Percentiles rank a stretch among this genome's conserved stretches.
phyloP scores from a whole-genome alignment of 2,329 filamentous ascomycete species.

The Sarocladiaceae sp. region DNA sequence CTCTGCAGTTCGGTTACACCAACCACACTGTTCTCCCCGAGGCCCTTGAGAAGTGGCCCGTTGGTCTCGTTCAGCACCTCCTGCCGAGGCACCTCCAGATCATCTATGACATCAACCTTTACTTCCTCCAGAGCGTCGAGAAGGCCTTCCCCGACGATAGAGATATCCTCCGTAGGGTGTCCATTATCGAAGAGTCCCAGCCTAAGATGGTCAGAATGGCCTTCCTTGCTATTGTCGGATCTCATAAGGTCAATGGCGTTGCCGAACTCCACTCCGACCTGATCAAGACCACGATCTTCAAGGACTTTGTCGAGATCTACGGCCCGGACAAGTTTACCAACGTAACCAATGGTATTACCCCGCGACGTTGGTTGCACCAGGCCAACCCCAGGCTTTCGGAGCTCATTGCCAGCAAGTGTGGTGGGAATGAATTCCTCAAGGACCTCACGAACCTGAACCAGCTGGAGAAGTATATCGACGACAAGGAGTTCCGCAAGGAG shows the following conservation, averaged over 20 bases:
- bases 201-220: constrained; percentile 99
- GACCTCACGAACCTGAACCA: constrained; percentile 83
- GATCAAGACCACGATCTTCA: constrained; percentile 99
- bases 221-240: constrained; percentile 87
- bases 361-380: constrained; percentile 92
- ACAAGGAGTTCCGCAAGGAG: constrained; percentile 85
- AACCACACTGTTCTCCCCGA: constrained; percentile 98
- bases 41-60: constrained; percentile 97
- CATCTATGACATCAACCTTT: constrained; percentile 96
- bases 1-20: constrained; percentile 75
- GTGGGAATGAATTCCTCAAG: constrained; percentile 77
- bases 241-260: constrained; percentile 98
- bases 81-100: constrained; percentile 93
- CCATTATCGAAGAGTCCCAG: constrained; percentile 93
- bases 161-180: constrained; percentile 80
- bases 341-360: constrained; percentile 96
- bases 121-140: constrained; percentile 87
- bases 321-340: constrained; percentile 98
- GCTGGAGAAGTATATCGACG: constrained; percentile 75
- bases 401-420: constrained; percentile 84
- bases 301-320: constrained; percentile 93
- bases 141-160: constrained; percentile 83
- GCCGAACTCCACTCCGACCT: constrained; percentile 96
- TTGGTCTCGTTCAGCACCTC: constrained; percentile 84
- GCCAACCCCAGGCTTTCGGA: constrained; percentile 90